Conservation (phyloP, 1,284 basidiomycete species). For the Pseudozyma hubeiensis region DNA sequence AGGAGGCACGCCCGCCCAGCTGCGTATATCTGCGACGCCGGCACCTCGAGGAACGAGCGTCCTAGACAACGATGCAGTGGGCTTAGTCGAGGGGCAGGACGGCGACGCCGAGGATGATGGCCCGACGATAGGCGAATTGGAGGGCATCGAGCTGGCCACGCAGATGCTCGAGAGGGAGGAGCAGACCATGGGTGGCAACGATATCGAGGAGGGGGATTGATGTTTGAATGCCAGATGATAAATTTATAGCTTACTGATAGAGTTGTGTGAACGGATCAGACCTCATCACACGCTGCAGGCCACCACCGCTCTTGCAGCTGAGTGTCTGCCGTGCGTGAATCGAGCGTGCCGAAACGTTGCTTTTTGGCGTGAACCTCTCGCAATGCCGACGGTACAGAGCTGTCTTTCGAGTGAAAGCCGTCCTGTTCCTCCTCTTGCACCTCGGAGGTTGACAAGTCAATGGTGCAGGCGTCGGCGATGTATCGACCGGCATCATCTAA, state of each 20-base stretch:
- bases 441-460: conserved; percentile 9
- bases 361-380: conserved; percentile 27
- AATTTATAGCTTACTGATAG: not conserved
- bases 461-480: conserved; percentile 39
- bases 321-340: conserved; percentile 29
- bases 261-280: not conserved
- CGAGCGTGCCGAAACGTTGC: conserved; percentile 33
- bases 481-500: conserved; percentile 37
- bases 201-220: conserved; percentile 50
- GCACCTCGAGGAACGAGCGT: conserved; percentile 19
- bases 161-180: conserved; percentile 54
- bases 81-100: conserved; percentile 8
- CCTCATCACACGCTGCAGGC: conserved; percentile 31
- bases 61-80: conserved; percentile 5
- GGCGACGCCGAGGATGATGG: conserved; percentile 10
- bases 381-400: conserved; percentile 22
- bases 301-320: conserved; percentile 47
- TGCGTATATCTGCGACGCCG: conserved; percentile 12
- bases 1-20: conserved; percentile 24
- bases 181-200: conserved; percentile 39
- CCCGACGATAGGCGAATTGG: conserved; percentile 34
- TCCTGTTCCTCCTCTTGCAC: conserved; percentile 7
- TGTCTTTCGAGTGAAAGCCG: conserved; percentile 15
- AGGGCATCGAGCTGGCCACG: conserved; percentile 49
- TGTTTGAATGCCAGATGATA: not conserved